Evolutionary conservation across 768 basidiomycete species (phyloP).

Genomic region (Boletus edulis): DNA sequence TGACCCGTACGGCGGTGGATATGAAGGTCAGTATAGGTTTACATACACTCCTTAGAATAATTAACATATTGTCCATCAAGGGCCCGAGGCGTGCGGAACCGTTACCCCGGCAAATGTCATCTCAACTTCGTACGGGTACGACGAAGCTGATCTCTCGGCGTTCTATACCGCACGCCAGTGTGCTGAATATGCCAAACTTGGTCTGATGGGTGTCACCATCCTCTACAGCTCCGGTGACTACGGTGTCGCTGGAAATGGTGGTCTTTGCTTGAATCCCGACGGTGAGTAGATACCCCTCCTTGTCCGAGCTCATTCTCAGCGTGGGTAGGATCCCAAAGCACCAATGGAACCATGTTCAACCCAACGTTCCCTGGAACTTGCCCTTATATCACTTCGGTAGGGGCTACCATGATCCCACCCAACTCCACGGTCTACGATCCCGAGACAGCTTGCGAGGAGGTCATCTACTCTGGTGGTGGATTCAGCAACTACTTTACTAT

Average conservation of each 20-base stretch:
- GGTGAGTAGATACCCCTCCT: too few species aligned
- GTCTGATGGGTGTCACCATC: conserved; percentile 40
- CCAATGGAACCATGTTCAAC: conserved; percentile 49
- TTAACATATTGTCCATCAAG: background rate
- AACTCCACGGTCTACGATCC: conserved; percentile 38
- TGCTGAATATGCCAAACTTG: conserved; percentile 45
- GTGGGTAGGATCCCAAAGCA: conserved; percentile 8
- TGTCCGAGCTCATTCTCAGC: too few species aligned
- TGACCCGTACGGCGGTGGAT: conserved; percentile 23
- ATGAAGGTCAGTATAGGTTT: conserved; percentile 9
- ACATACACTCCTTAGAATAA: background rate
- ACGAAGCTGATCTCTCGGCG: conserved; percentile 35
- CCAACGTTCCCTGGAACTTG: conserved; percentile 50
- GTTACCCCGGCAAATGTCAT: conserved; percentile 36
- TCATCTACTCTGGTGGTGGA: conserved; percentile 44
- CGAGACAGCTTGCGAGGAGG: conserved; percentile 46
- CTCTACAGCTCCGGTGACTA: conserved; percentile 45
- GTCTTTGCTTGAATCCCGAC: background rate
- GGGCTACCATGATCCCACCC: conserved; percentile 44
- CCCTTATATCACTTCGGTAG: conserved; percentile 52
- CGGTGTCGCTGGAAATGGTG: conserved; percentile 39
- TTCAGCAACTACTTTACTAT: conserved; percentile 43
- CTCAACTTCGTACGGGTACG: conserved; percentile 39
- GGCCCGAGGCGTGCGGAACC: conserved; percentile 38
- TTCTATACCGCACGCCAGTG: conserved; percentile 42